Percentiles rank a stretch among this genome's conserved stretches.
These are phyloP conservation scores for Rutstroemia sp. DNA, from an alignment of 2,329 filamentous ascomycete genomes.

Conservation along the genomic window DNA sequence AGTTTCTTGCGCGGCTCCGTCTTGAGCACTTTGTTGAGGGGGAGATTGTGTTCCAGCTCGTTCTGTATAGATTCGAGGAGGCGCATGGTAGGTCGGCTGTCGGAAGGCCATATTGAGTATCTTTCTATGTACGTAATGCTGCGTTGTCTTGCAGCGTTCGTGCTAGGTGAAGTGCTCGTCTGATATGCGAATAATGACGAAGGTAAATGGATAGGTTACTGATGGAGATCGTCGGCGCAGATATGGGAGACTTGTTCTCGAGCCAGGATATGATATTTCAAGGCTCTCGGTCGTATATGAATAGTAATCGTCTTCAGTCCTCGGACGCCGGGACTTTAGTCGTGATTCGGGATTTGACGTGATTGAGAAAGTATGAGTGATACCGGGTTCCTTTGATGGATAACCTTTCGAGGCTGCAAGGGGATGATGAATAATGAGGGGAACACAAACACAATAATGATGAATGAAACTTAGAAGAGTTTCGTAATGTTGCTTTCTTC, in stretches of 20 bases:
- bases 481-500: background rate
- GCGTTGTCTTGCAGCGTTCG: background rate
- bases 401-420: too few relatives aligned
- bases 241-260: background rate
- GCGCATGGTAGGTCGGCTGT: conserved; percentile 24
- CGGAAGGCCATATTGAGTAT: conserved; percentile 7
- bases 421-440: background rate
- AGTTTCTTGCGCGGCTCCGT: conserved; percentile 53
- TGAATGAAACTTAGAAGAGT: background rate
- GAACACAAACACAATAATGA: background rate
- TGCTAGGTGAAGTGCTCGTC: background rate
- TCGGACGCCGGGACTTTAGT: too few relatives aligned
- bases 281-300: too few relatives aligned
- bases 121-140: background rate
- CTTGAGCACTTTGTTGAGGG: conserved; percentile 16
- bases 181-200: background rate
- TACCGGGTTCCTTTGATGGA: too few relatives aligned
- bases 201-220: background rate
- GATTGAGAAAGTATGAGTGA: too few relatives aligned
- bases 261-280: too few relatives aligned
- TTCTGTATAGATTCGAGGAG: conserved; percentile 40
- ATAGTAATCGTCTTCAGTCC: too few relatives aligned
- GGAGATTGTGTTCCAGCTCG: conserved; percentile 29
- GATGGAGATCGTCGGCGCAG: background rate
- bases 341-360: too few relatives aligned